Evolutionary conservation across 352 stramenopile genomes (phyloP), one percentile per base, ranked within the genome.

Genomic region (Peronospora tabacina): DNA sequence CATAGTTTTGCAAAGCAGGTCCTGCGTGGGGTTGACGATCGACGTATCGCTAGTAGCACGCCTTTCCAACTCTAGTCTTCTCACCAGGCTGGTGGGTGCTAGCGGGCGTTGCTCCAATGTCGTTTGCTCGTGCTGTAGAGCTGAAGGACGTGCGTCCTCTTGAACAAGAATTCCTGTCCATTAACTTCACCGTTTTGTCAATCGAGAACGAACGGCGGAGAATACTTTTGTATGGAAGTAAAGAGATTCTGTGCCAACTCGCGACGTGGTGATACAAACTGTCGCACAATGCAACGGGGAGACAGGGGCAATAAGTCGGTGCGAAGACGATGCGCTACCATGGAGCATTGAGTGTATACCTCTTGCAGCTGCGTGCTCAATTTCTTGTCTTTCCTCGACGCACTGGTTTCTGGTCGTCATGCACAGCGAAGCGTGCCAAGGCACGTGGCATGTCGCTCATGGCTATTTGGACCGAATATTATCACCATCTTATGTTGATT

Each of bases 301-400:
- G 45, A 52, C 45, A 43, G 9, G 35, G 34, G 29, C 20, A 37
- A 38, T 60, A 60, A 45, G 52, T 55, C 52, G 52, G 15, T 39
- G n/a, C 13, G 13, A 7, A 39, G 44, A 32, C 11, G 28, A 32
- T 32, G 28, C 28, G 28, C 10, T 1, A 17, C 32, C 32, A 36
- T 36, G 12, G 32, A 36, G 32, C 13, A 16, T 16, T n/a, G 1
- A 40, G 28, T 46, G 41, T 44, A 39, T 22, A 36, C n/a, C n/a
- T 10, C 33, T 16, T 40, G 49, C 50, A 58, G 50, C 36, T 58
- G 44, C 44, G 19, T 37, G 5, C 30, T 26, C 30, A 4, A 37
- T 28, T 42, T 22, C 20, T 35, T 20, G 49, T 44, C 40, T 49
- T 49, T 55, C 48, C 43, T 40, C 43, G 1, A 3, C 33, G 15